These are phyloP conservation scores for Metarhizium brunneum DNA, from an alignment of 2,329 filamentous ascomycete genomes.

Conservation along the genomic window DNA sequence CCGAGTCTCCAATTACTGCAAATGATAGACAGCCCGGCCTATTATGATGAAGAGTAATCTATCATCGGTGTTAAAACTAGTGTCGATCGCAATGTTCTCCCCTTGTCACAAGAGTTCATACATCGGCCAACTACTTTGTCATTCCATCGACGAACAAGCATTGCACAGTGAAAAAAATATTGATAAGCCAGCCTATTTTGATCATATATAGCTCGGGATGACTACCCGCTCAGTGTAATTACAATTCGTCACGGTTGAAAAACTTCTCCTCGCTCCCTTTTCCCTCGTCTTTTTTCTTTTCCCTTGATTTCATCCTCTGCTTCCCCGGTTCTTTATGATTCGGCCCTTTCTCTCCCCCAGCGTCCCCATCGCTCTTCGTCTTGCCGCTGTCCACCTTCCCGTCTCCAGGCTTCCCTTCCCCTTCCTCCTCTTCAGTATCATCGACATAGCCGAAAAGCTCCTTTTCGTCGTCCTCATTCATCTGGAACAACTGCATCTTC, in stretches of 20 bases:
- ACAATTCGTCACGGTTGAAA: slow-evolving; percentile 25
- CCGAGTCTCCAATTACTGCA: too few species aligned
- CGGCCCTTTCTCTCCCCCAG: background rate
- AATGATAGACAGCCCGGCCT: too few species aligned
- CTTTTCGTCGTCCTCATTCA: slow-evolving; percentile 39
- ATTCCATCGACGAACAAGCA: background rate
- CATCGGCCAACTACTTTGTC: background rate
- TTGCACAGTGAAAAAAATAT: background rate
- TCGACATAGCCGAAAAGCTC: slow-evolving; percentile 66
- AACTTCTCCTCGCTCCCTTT: slow-evolving; percentile 41
- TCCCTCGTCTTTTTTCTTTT: slow-evolving; percentile 10
- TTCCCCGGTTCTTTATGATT: background rate
- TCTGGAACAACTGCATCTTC: slow-evolving; percentile 72
- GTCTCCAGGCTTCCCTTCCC: slow-evolving; percentile 1
- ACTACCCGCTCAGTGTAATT: background rate
- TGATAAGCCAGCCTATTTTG: background rate
- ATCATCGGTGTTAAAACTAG: too few species aligned
- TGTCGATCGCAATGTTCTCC: too few species aligned
- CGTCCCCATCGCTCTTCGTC: slow-evolving; percentile 12
- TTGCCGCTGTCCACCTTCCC: slow-evolving; percentile 11
- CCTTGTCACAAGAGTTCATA: background rate
- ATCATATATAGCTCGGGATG: background rate
- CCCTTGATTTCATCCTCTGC: background rate
- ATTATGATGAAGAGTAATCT: too few species aligned
- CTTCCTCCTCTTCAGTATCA: slow-evolving; percentile 27